phyloP scores from a whole-genome alignment of 192 early-diverging fungal genomes.

The Oehlia diaphana region DNA sequence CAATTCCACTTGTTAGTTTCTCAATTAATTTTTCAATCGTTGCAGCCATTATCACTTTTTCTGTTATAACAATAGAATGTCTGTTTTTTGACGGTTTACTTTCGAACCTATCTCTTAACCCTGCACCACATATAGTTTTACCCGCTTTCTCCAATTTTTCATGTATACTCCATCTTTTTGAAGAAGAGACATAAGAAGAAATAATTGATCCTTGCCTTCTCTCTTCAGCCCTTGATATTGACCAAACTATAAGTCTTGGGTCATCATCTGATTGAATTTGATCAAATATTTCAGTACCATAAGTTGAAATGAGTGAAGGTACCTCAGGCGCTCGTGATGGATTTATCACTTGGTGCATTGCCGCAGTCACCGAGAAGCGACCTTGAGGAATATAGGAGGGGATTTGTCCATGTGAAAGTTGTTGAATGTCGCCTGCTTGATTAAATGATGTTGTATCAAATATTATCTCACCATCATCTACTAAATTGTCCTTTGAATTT shows the following conservation, averaged over 20 bases:
- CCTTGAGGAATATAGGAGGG: not conserved
- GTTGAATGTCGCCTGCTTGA: slow-evolving; percentile 3
- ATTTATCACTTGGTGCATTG: slow-evolving; percentile 7
- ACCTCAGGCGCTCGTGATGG: not conserved
- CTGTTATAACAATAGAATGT: not conserved
- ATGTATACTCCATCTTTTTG: slow-evolving; percentile 16
- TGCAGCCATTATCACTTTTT: slow-evolving; percentile 50
- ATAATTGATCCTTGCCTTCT: not conserved
- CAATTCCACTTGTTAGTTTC: slow-evolving; percentile 53
- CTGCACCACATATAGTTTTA: not conserved
- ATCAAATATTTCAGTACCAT: slow-evolving; percentile 12
- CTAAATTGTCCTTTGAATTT: not conserved
- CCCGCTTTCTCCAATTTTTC: not conserved
- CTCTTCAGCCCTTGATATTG: not conserved
- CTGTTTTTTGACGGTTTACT: not conserved
- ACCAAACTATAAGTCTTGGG: not conserved
- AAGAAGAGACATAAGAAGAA: not conserved
- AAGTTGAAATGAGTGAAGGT: slow-evolving; percentile 2
- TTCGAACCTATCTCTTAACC: not conserved
- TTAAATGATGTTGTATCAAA: slow-evolving; percentile 2
- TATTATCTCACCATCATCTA: slow-evolving; percentile 17
- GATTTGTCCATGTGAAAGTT: not conserved
- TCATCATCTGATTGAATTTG: slow-evolving; percentile 12
- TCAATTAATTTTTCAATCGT: slow-evolving; percentile 56
- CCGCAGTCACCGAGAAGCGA: not conserved